Conservation (phyloP, 371 early-diverging fungal genomes). For the Gilbertella persicaria region DNA sequence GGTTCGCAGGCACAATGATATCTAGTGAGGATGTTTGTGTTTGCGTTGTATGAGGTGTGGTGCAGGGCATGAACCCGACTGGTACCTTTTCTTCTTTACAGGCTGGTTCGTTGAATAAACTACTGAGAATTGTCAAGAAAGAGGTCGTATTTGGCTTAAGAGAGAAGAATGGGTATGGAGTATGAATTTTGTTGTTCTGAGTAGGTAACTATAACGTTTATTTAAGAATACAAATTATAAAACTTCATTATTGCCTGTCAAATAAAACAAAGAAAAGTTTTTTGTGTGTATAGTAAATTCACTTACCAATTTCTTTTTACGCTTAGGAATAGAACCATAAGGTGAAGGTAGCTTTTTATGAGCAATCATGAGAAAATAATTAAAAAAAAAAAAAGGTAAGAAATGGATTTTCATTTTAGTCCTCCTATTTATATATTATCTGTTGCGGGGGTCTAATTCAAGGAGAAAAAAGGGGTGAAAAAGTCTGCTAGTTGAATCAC, state of each 20-base stretch:
- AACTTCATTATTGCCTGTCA: slow-evolving; percentile 4
- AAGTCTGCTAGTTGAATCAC: neutral
- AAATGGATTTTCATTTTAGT: slow-evolving; percentile 8
- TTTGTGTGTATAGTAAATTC: slow-evolving; percentile 13
- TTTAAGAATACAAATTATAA: slow-evolving; percentile 6
- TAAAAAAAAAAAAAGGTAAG: neutral
- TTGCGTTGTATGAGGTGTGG: slow-evolving; percentile 2
- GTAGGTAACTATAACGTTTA: slow-evolving; percentile 1
- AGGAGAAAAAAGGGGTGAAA: neutral
- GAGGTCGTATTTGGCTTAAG: slow-evolving; percentile 14
- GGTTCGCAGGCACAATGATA: slow-evolving; percentile 8
- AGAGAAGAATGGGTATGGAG: slow-evolving; percentile 28
- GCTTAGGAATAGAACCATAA: slow-evolving; percentile 34
- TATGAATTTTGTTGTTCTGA: neutral
- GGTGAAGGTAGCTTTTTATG: slow-evolving; percentile 18
- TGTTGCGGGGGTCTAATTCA: slow-evolving; percentile 2
- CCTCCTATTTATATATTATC: slow-evolving; percentile 9
- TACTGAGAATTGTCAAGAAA: slow-evolving; percentile 18
- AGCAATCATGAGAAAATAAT: neutral
- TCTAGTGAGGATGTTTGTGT: slow-evolving; percentile 18
- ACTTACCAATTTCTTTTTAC: slow-evolving; percentile 13
- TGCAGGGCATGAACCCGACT: slow-evolving; percentile 29
- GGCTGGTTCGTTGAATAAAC: slow-evolving; percentile 5
- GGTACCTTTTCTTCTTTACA: slow-evolving; percentile 10
- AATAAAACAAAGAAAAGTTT: slow-evolving; percentile 9